Conservation (phyloP, 495 filamentous ascomycete species). For the Hamigera avellanea region DNA sequence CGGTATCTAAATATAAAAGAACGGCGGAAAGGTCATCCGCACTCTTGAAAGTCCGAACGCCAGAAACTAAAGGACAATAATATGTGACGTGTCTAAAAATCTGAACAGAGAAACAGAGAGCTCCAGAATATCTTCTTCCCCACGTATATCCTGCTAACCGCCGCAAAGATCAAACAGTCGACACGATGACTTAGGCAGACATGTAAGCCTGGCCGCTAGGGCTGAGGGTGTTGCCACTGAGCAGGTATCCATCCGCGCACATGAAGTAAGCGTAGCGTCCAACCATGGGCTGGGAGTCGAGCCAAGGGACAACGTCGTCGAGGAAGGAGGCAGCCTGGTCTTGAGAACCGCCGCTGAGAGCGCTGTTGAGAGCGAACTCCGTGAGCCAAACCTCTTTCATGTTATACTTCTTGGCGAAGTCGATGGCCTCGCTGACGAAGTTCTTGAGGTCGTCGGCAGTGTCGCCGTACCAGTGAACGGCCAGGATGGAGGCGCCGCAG, state of each 20-base stretch:
- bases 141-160: too few relatives aligned
- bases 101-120: too few relatives aligned
- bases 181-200: too few relatives aligned
- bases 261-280: slow-evolving; percentile 77
- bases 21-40: too few relatives aligned
- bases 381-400: slow-evolving; percentile 65
- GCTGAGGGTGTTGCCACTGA: slow-evolving; percentile 14
- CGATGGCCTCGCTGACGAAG: slow-evolving; percentile 43
- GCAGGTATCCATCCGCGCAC: slow-evolving; percentile 31
- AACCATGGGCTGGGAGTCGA: slow-evolving; percentile 56
- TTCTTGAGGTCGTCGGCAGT: slow-evolving; percentile 40
- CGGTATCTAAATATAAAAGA: too few relatives aligned
- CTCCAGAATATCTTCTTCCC: too few relatives aligned
- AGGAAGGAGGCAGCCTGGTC: slow-evolving; percentile 40
- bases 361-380: slow-evolving; percentile 50
- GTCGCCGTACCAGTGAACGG: slow-evolving; percentile 61
- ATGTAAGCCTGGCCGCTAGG: slow-evolving; percentile 14
- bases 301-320: slow-evolving; percentile 42
- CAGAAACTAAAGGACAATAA: too few relatives aligned
- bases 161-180: too few relatives aligned
- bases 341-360: slow-evolving; percentile 19
- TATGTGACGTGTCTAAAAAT: too few relatives aligned
- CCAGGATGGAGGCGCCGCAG: slow-evolving; percentile 55
- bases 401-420: slow-evolving; percentile 26
- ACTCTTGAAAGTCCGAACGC: too few relatives aligned